These are phyloP conservation scores for Boechera retrofracta DNA, from an alignment of 345 rosid genomes.

Conservation along the genomic window DNA sequence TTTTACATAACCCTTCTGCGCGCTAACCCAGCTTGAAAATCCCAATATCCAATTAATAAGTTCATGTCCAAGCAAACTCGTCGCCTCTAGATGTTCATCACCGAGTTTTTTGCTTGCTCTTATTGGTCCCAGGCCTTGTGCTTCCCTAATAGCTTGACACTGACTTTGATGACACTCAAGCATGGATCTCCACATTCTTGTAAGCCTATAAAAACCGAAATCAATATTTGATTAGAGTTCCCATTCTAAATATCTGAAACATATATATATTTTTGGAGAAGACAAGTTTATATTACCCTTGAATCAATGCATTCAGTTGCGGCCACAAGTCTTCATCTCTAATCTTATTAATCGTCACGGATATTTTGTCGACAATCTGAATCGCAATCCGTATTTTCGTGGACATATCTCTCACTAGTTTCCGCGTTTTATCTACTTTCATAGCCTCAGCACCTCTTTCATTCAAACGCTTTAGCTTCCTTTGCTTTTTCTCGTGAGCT, in stretches of 20 bases:
- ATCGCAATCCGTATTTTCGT: constrained; percentile 87
- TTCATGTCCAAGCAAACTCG: constrained; percentile 74
- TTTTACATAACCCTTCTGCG: constrained; percentile 76
- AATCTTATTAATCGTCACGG: constrained; percentile 81
- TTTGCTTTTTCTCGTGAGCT: constrained; percentile 69
- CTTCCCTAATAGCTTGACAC: constrained; percentile 75
- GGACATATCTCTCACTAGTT: constrained; percentile 63
- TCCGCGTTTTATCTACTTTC: constrained; percentile 65
- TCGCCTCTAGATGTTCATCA: constrained; percentile 70
- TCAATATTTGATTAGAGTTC: constrained; percentile 12
- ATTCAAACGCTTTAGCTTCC: constrained; percentile 76
- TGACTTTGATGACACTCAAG: constrained; percentile 88
- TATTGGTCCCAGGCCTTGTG: constrained; percentile 62
- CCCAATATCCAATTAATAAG: constrained; percentile 74
- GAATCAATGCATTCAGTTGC: constrained; percentile 77
- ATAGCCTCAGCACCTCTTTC: constrained; percentile 82
- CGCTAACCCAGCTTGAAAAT: constrained; percentile 78
- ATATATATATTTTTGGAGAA: constrained; percentile 1
- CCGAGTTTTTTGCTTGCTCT: constrained; percentile 68
- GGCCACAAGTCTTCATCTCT: constrained; percentile 99
- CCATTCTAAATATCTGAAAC: not conserved
- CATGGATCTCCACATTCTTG: constrained; percentile 94
- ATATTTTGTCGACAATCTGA: constrained; percentile 86
- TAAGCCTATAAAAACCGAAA: constrained; percentile 53
- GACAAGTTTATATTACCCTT: constrained; percentile 62